Evolutionary conservation across 2,329 filamentous ascomycete genomes (phyloP), one percentile per base, ranked within the genome.

Genomic region (Drechslerella stenobrocha): DNA sequence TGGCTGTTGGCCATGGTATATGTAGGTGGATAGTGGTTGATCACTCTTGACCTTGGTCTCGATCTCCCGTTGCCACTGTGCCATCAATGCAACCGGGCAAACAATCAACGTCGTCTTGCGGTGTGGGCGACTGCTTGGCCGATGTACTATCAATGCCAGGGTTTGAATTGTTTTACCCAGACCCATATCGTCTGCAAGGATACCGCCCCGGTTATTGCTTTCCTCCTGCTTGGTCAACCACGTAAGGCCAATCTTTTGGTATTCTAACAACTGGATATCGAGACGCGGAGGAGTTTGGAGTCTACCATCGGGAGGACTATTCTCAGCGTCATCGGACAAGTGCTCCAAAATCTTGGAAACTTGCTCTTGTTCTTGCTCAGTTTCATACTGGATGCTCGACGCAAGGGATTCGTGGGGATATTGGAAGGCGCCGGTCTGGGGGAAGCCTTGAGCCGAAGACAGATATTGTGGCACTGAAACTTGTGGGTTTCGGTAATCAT

Each of bases 111-210:
- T 69, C 70, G 78, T 74, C 72, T 75, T 72, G 45, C 50, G 52
- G 35, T 70, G 34, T 15, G 77, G 77, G 66, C 86, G 80, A 0
- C 78, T 76, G 0, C 87, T 83, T n/a, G 81, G 85, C 3, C 85
- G 81, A 3, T 83, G 82, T 9, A 89, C 79, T 71, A 95, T 87
- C 42, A 96, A 80, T 2, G 90, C 83, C 20, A 96, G 79, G 3
- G 88, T 86, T 69, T 92, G 89, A 22, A 96, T 86, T 0, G 89
- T 92, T 76, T 93, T 92, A 5, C 89, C 89, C 8, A 92, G 78
- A 5, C 89, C 89, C 89, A 92, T 93, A 46, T 90, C 87, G 73
- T 90, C 87, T 0, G 86, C 87, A 22, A 91, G 79, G 57, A 92
- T 89, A 20, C 88, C 87, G 15, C 88, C 88, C 72, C 87, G 90